Base-by-base conservation (phyloP, 495 filamentous ascomycete genomes). In the Penicillium nucicola region DNA sequence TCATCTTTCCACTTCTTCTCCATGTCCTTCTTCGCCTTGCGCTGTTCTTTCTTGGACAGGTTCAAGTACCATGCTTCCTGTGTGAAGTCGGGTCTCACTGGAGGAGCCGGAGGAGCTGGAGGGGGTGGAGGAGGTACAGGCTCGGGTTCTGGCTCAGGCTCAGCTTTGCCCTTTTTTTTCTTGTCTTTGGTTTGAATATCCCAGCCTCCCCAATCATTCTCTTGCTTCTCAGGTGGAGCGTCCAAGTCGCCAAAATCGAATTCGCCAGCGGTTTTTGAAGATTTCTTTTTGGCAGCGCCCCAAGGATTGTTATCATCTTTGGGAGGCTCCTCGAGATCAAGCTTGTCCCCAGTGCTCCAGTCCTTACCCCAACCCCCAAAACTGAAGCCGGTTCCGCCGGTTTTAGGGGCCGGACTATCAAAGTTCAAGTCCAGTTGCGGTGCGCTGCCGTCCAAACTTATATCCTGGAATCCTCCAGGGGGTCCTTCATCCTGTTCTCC, bases 201-300 rank as follows among this genome's bases (percentile, higher is more conserved):
- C 51, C 67, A 62, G 30, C 25, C 42, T 14, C 50, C 54, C 69
- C 69, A 72, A 50, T 54, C 52, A 15, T 72, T 64, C 1, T 66
- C 61, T 40, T 40, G 36, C 31, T 68, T 64, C 19, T 63, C 61
- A 2, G 62, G 53, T 19, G 68, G 53, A 32, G 56, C 56, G 17
- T 66, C 70, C 23, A 76, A 62, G 52, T 73, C 64, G 18, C 72
- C 71, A 62, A 78, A 77, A 28, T 76, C 71, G 38, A 79, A 78
- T 3, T 65, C 76, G 23, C 63, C 62, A 18, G 69, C 49, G 15
- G 51, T 61, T 14, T 69, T 72, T 1, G 60, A 55, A 40, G 66
- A 57, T 33, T 75, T 72, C 25, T 67, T 73, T 43, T 71, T 76
- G n/a, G 55, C 47, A 15, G 50, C 48, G 34, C 59, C 67, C 77